phyloP scores from a whole-genome alignment of 106 monocot genomes.

The Acorus calamus region DNA sequence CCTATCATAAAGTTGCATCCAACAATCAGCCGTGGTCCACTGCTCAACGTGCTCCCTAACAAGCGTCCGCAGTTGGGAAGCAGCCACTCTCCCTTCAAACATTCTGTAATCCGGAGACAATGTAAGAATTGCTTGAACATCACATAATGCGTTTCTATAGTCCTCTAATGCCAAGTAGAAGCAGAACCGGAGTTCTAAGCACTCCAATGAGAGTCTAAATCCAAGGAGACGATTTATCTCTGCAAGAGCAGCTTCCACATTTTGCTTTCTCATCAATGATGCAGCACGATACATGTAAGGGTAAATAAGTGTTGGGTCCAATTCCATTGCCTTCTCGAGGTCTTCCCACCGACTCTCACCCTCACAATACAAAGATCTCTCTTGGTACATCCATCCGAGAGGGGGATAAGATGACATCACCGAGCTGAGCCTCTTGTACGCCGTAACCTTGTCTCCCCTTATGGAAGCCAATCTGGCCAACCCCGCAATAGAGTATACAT shows the following conservation, averaged over 20 bases:
- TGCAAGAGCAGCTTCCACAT: constrained; percentile 55
- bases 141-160: constrained; percentile 65
- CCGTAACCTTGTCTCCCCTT: constrained; percentile 34
- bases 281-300: constrained; percentile 98
- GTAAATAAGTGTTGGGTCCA: constrained; percentile 81
- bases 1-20: constrained; percentile 91
- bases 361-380: constrained; percentile 73
- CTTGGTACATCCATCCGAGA: constrained; percentile 96
- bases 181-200: constrained; percentile 83
- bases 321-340: constrained; percentile 73
- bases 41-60: constrained; percentile 77
- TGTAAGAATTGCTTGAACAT: constrained; percentile 88
- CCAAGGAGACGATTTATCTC: constrained; percentile 86
- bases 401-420: constrained; percentile 56
- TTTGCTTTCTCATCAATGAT: constrained; percentile 67
- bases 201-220: constrained; percentile 79
- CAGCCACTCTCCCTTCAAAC: constrained; percentile 82
- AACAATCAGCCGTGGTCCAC: constrained; percentile 93
- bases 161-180: constrained; percentile 80
- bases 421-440: constrained; percentile 67
- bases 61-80: constrained; percentile 67
- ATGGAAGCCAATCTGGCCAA: constrained; percentile 58
- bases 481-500: constrained; percentile 66
- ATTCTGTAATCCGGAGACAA: constrained; percentile 72
- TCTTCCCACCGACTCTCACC: constrained; percentile 58